These are phyloP conservation scores for Fusarium dimerum DNA, from an alignment of 2,329 filamentous ascomycete species.

Conservation along the genomic window DNA sequence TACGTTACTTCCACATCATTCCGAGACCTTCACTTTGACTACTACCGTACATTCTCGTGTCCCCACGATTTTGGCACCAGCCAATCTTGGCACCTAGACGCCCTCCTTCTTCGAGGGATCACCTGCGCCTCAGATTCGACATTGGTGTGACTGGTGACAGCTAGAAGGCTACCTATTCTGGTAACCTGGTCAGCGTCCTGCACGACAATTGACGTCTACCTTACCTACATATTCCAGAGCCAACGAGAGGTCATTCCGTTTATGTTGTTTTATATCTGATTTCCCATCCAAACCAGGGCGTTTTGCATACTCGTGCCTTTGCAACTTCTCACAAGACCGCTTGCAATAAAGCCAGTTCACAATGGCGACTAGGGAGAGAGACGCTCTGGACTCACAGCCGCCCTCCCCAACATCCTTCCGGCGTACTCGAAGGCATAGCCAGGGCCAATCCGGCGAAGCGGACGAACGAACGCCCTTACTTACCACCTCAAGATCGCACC, in stretches of 20 bases:
- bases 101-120: conserved; percentile 15
- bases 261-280: neutral
- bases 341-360: neutral
- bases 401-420: conserved; percentile 36
- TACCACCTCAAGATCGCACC: conserved; percentile 40
- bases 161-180: neutral
- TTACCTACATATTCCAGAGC: neutral
- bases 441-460: conserved; percentile 33
- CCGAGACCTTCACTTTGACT: too few relatives aligned
- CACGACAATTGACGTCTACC: neutral
- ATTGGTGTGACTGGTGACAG: neutral
- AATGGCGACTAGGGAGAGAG: conserved; percentile 35
- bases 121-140: conserved; percentile 17
- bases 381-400: conserved; percentile 32
- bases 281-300: neutral
- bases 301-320: neutral
- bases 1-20: too few relatives aligned
- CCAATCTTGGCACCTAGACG: conserved; percentile 21
- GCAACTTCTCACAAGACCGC: neutral
- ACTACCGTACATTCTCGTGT: neutral
- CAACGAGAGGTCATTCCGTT: neutral
- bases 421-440: conserved; percentile 27
- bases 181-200: neutral
- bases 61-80: conserved; percentile 20
- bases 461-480: conserved; percentile 50